Percentiles rank a stretch among this genome's conserved stretches.
phyloP scores from a whole-genome alignment of 2,329 filamentous ascomycete species.

The Exophiala calicioides region DNA sequence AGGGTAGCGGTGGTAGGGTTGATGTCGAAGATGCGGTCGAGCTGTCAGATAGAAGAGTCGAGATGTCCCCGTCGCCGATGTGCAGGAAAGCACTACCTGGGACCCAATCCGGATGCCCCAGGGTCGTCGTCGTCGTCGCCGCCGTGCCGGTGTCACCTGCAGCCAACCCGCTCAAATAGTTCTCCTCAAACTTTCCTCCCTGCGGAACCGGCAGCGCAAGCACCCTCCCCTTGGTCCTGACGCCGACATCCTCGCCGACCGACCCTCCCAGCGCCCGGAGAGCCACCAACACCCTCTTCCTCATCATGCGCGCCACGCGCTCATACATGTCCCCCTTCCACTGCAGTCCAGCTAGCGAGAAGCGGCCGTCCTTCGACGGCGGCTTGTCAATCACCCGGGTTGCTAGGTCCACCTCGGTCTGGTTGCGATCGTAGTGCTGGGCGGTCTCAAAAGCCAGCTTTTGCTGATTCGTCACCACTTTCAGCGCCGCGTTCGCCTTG shows the following conservation, averaged over 20 bases:
- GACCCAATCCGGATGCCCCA: conserved; percentile 12
- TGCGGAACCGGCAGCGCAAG: conserved; percentile 9
- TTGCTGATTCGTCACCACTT: conserved; percentile 7
- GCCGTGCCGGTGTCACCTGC: no score
- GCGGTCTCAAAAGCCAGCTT: conserved; percentile 8
- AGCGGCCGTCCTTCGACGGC: neutral
- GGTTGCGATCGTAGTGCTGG: conserved; percentile 20
- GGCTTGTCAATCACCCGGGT: neutral
- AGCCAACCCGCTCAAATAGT: neutral
- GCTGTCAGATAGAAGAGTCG: neutral
- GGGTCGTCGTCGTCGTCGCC: no score
- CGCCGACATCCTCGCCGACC: neutral
- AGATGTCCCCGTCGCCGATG: conserved; percentile 9
- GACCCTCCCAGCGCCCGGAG: conserved; percentile 15
- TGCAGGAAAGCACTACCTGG: conserved; percentile 21
- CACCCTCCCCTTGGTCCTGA: neutral
- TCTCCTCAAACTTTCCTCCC: conserved; percentile 3
- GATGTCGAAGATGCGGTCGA: neutral
- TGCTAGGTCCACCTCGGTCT: conserved; percentile 7
- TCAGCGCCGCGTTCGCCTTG: conserved; percentile 1
- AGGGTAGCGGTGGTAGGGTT: conserved; percentile 4
- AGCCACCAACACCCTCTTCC: conserved; percentile 20
- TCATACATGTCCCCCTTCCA: conserved; percentile 27
- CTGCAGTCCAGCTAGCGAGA: conserved; percentile 18
- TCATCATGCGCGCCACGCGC: conserved; percentile 23